phyloP scores from a whole-genome alignment of 768 basidiomycete genomes.

The Kwoniella dendrophila region DNA sequence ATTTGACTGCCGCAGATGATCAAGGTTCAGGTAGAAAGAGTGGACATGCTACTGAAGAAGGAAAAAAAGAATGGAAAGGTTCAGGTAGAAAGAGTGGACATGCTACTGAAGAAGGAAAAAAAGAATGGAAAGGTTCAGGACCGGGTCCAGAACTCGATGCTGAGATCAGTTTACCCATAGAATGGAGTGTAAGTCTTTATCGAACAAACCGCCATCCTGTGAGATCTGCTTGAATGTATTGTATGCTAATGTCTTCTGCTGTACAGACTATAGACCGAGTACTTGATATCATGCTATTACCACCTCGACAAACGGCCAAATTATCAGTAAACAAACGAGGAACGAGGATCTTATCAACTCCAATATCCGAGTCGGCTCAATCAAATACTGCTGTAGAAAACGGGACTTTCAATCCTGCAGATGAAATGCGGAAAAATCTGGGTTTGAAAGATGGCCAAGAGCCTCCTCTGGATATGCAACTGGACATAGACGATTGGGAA shows the following conservation, averaged over 20 bases:
- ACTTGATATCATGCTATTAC: conserved; percentile 75
- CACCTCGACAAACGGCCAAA: conserved; percentile 54
- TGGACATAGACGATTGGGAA: conserved; percentile 70
- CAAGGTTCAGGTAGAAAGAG: conserved; percentile 41
- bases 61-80: too few relatives aligned
- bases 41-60: conserved; percentile 36
- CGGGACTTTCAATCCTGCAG: conserved; percentile 1
- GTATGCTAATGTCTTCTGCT: not conserved
- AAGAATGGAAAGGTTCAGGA: conserved; percentile 55
- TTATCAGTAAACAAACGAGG: conserved; percentile 18
- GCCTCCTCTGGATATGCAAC: conserved; percentile 63
- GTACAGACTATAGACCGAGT: conserved; percentile 79
- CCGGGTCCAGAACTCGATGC: conserved; percentile 65
- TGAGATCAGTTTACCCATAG: conserved; percentile 69
- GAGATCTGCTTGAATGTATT: too few relatives aligned
- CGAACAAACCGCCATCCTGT: not conserved
- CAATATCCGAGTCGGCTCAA: conserved; percentile 26
- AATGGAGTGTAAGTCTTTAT: conserved; percentile 63
- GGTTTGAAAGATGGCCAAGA: conserved; percentile 63
- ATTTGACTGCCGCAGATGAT: conserved; percentile 55
- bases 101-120: conserved; percentile 10
- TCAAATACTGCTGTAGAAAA: not conserved
- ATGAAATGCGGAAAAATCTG: conserved; percentile 36
- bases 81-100: conserved; percentile 53
- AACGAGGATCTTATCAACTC: conserved; percentile 25